These are phyloP conservation scores for Cystobasidiaceae sp. DNA, from an alignment of 1,284 basidiomycete genomes.

Conservation along the genomic window DNA sequence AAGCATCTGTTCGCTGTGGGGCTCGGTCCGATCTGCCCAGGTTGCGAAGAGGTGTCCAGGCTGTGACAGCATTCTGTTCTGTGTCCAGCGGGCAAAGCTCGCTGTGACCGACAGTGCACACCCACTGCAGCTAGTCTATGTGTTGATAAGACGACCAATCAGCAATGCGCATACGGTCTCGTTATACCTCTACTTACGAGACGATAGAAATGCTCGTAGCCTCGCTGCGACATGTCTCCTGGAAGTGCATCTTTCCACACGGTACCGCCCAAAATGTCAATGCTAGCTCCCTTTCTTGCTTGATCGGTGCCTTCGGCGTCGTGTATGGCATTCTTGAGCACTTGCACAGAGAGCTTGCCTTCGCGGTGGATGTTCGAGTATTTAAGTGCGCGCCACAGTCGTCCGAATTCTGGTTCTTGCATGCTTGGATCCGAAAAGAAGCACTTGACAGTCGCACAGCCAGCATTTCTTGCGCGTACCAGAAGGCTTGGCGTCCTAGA, in stretches of 20 bases:
- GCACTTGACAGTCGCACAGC: not conserved
- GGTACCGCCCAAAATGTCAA: slow-evolving; percentile 35
- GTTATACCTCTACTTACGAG: slow-evolving; percentile 22
- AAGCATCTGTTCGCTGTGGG: not conserved
- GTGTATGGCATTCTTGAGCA: slow-evolving; percentile 21
- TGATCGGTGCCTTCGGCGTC: not conserved
- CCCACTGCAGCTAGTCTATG: slow-evolving; percentile 36
- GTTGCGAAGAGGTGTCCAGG: slow-evolving; percentile 2
- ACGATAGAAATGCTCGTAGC: slow-evolving; percentile 38
- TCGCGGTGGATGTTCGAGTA: slow-evolving; percentile 20
- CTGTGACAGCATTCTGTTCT: not conserved
- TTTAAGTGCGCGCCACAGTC: slow-evolving; percentile 27
- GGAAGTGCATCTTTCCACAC: slow-evolving; percentile 26
- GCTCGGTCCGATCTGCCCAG: slow-evolving; percentile 11
- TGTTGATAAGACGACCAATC: not conserved
- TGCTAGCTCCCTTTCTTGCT: not conserved
- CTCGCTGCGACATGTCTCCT: slow-evolving; percentile 16
- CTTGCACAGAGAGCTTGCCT: slow-evolving; percentile 28
- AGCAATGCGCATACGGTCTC: not conserved
- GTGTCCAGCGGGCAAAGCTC: slow-evolving; percentile 10
- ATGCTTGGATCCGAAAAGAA: slow-evolving; percentile 1
- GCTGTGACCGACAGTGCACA: slow-evolving; percentile 24
- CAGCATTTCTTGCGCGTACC: slow-evolving; percentile 10
- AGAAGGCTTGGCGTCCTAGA: slow-evolving; percentile 19
- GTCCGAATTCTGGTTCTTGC: slow-evolving; percentile 4